A percentile compares a stretch with the other conserved stretches of the same genome.
These are phyloP conservation scores for Bathelium albidoporum DNA, from an alignment of 495 filamentous ascomycete genomes.

Conservation along the genomic window DNA sequence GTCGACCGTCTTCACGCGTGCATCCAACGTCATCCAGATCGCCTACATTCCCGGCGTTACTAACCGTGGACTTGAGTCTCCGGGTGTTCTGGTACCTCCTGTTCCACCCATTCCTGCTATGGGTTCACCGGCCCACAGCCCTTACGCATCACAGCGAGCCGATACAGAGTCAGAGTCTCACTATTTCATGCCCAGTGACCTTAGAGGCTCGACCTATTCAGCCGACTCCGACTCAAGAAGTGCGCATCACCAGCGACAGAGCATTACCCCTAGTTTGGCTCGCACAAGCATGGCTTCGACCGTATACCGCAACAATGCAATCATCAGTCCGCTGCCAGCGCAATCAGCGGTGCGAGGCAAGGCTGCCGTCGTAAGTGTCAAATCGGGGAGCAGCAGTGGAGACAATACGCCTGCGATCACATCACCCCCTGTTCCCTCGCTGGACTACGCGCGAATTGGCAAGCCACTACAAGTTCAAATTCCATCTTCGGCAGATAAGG, in stretches of 20 bases:
- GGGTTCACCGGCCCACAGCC: slow-evolving; percentile 39
- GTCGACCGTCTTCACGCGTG: slow-evolving; percentile 87
- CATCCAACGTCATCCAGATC: slow-evolving; percentile 98
- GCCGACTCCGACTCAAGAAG: slow-evolving; percentile 54
- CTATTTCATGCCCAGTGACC: slow-evolving; percentile 87
- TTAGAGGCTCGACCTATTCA: slow-evolving; percentile 79
- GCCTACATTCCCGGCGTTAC: slow-evolving; percentile 97
- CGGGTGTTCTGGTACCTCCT: slow-evolving; percentile 74
- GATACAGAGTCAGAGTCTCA: slow-evolving; percentile 51
- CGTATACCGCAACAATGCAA: slow-evolving; percentile 78
- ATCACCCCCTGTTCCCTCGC: slow-evolving; percentile 20
- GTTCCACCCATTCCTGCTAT: slow-evolving; percentile 79
- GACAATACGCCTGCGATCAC: slow-evolving; percentile 16
- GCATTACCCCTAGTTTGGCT: slow-evolving; percentile 49
- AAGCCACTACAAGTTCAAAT: slow-evolving; percentile 24
- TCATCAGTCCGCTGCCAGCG: slow-evolving; percentile 68
- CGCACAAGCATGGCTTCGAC: slow-evolving; percentile 83
- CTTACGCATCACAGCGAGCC: slow-evolving; percentile 34
- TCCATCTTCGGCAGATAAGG: slow-evolving; percentile 19
- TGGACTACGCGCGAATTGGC: slow-evolving; percentile 17
- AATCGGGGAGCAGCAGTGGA: slow-evolving; percentile 38
- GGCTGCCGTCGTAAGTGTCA: slow-evolving; percentile 84
- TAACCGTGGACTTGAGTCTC: slow-evolving; percentile 73
- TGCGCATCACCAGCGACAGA: slow-evolving; percentile 50
- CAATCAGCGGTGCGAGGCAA: slow-evolving; percentile 76